These are phyloP conservation scores for Nigrograna mackinnonii DNA, from an alignment of 2,329 filamentous ascomycete genomes.

Conservation along the genomic window DNA sequence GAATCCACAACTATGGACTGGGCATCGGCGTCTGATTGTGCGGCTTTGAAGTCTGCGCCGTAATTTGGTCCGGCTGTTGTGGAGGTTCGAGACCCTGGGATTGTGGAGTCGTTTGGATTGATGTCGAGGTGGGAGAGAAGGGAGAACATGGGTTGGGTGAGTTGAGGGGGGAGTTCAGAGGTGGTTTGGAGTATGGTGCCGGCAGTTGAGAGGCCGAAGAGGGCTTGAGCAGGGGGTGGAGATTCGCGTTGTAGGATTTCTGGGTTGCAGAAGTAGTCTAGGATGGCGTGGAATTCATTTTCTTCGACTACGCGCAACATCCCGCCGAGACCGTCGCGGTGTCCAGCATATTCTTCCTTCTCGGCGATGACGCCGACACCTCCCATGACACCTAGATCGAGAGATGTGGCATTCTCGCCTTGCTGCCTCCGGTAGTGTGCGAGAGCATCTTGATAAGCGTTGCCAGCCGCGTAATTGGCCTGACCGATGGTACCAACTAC, in stretches of 20 bases:
- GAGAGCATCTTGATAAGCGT: conserved; percentile 21
- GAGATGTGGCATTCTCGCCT: conserved; percentile 7
- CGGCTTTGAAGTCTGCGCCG: neutral
- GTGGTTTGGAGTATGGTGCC: neutral
- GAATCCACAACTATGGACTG: neutral
- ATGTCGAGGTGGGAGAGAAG: too few relatives aligned
- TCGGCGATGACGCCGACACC: neutral
- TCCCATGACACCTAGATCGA: conserved; percentile 17
- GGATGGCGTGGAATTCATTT: neutral
- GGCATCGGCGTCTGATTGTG: neutral
- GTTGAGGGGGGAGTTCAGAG: too few relatives aligned
- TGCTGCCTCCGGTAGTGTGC: conserved; percentile 12
- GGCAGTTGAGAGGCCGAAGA: neutral
- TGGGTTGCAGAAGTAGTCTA: neutral
- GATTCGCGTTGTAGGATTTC: too few relatives aligned
- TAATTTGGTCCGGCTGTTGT: too few relatives aligned
- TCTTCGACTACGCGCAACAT: too few relatives aligned
- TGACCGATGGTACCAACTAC: conserved; percentile 23
- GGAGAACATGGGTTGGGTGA: too few relatives aligned
- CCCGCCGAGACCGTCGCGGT: neutral
- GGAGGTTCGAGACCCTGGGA: too few relatives aligned
- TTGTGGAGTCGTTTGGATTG: too few relatives aligned
- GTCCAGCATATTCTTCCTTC: neutral
- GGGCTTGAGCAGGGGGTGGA: too few relatives aligned
- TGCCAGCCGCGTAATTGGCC: conserved; percentile 27